Percentiles rank a stretch among this genome's conserved stretches.
Evolutionary conservation across 371 early-diverging fungal genomes (phyloP).

Genomic region (Syncephalis plumigaleata): DNA sequence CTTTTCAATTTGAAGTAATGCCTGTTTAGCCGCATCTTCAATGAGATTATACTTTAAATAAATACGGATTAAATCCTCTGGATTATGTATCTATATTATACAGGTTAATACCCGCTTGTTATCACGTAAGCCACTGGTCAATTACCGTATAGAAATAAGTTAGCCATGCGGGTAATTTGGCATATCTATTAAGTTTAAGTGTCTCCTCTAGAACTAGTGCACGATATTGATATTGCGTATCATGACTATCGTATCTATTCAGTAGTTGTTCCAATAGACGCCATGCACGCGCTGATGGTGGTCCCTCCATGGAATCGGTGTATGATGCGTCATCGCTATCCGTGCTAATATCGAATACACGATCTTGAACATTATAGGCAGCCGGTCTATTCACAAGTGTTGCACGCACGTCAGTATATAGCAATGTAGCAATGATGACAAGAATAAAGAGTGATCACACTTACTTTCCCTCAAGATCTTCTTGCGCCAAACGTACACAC

Average conservation of each 20-base stretch:
- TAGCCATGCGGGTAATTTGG: not conserved
- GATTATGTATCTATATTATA: not conserved
- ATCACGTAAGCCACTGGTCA: no score
- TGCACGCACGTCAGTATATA: no score
- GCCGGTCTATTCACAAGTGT: not conserved
- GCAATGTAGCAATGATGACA: no score
- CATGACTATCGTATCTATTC: not conserved
- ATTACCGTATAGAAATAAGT: not conserved
- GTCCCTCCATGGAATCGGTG: no score
- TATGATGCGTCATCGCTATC: no score
- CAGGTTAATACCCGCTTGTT: no score
- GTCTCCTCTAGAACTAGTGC: not conserved
- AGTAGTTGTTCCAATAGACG: not conserved
- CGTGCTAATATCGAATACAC: not conserved
- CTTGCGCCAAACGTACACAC: not conserved
- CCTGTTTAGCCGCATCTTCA: not conserved
- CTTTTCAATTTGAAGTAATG: not conserved
- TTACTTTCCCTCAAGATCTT: not conserved
- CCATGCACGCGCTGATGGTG: no score
- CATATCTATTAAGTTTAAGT: not conserved
- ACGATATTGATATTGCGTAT: not conserved
- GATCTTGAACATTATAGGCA: not conserved
- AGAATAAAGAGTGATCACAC: not conserved
- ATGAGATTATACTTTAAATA: not conserved
- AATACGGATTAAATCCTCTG: not conserved